phyloP scores from a whole-genome alignment of 352 stramenopile genomes.

The Pythium angustatum region DNA sequence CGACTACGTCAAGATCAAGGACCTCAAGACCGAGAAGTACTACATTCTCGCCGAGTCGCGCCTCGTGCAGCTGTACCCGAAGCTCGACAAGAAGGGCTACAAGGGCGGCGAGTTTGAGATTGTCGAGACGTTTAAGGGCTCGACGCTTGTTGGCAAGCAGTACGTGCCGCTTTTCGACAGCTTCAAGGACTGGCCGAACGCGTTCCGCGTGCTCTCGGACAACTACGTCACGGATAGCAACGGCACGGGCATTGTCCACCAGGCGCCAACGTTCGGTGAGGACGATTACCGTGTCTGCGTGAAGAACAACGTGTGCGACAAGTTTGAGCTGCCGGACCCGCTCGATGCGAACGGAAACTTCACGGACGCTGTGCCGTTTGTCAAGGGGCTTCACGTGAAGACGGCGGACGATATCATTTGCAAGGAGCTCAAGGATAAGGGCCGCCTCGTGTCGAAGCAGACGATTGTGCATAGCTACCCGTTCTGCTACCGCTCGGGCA shows the following conservation, averaged over 20 bases:
- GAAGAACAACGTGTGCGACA: conserved; percentile 93
- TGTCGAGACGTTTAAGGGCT: conserved; percentile 90
- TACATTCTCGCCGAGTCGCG: conserved; percentile 95
- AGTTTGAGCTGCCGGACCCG: conserved; percentile 95
- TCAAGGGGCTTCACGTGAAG: conserved; percentile 97
- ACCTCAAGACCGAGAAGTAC: conserved; percentile 88
- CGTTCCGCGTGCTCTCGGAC: conserved; percentile 97
- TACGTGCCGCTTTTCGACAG: conserved; percentile 98
- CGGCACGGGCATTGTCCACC: conserved; percentile 97
- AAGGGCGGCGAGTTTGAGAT: conserved; percentile 94
- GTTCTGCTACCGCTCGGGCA: conserved; percentile 99
- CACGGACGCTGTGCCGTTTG: conserved; percentile 90
- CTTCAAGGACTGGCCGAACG: conserved; percentile 89
- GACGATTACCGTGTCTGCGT: conserved; percentile 99
- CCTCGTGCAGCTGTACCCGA: conserved; percentile 95
- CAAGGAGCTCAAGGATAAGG: conserved; percentile 92
- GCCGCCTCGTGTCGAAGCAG: conserved; percentile 96
- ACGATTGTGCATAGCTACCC: conserved; percentile 98
- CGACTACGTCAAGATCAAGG: conserved; percentile 98
- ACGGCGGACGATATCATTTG: conserved; percentile 97
- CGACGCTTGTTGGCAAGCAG: conserved; percentile 93
- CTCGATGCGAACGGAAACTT: conserved; percentile 98
- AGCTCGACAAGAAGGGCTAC: conserved; percentile 97
- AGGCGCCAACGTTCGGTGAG: conserved; percentile 99
- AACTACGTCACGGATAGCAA: conserved; percentile 98